Base-by-base conservation (phyloP, 83 land plant genomes). In the Picea engelmannii region DNA sequence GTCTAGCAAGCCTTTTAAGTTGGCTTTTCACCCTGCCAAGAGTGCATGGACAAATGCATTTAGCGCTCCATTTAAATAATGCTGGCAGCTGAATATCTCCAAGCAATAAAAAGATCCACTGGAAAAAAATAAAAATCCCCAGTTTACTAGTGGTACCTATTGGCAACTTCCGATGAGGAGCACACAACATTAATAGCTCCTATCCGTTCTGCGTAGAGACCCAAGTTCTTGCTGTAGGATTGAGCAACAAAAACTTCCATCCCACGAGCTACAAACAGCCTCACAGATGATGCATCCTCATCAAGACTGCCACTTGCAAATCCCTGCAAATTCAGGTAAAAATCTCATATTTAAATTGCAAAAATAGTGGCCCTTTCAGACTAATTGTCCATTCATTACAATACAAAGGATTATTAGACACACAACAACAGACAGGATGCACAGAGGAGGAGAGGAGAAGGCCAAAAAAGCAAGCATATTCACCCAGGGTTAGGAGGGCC, bases 161-260 rank as follows among this genome's bases (percentile, higher is more conserved):
- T 75, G 40, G 78, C 99, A 52, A 91, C 90, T 80, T 96, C 99
- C 58, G 95, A 31, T 52, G 94, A 92, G n/a, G 95, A 85, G 68
- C 91, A 91, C 66, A 98, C 90, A 58, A 89, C 96, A 85, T 96
- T 96, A 42, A 94, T 92, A 10, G 99, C 99, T 73, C 98, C 99
- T 79, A 98, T 90, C 64, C 97, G 91, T 81, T 98, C 96, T 21
- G 99, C 94, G 91, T 98, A 98, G 44, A 98, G 89, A 59, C 98
- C 99, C 58, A 98, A 79, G 80, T 98, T 98, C 86, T 96, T 98
- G 24, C n/a, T 64, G 66, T 64, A 64, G 25, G 99, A 98, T 82
- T 96, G 99, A 80, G 99, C 95, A 85, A 93, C 92, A 47, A 96
- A 82, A 80, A 96, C 55, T 87, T 98, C 97, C 91, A 98, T 76